These are phyloP conservation scores for Pyrenula aspistea DNA, from an alignment of 495 filamentous ascomycete species.

Conservation along the genomic window DNA sequence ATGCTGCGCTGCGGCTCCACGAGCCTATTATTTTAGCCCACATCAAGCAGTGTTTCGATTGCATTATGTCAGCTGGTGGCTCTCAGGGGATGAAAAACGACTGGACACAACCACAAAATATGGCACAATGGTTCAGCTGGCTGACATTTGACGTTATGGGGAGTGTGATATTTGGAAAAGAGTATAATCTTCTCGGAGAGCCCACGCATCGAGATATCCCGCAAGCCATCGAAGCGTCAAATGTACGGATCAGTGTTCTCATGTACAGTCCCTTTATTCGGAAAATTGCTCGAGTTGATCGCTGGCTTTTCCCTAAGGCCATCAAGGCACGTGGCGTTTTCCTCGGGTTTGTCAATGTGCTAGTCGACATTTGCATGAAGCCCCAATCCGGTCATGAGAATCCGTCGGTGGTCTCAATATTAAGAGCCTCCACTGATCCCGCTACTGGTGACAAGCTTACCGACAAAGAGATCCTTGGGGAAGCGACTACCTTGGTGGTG, in stretches of 20 bases:
- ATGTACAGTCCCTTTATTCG: neutral
- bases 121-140: constrained; percentile 39
- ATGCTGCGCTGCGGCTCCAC: constrained; percentile 14
- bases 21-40: constrained; percentile 8
- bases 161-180: constrained; percentile 5
- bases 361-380: neutral
- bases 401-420: neutral
- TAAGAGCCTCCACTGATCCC: constrained; percentile 20
- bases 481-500: constrained; percentile 51
- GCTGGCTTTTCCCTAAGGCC: neutral
- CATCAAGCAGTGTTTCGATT: constrained; percentile 17
- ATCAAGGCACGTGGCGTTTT: neutral
- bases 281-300: neutral
- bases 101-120: constrained; percentile 24
- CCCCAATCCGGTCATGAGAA: neutral
- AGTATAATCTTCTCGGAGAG: neutral
- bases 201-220: neutral
- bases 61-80: constrained; percentile 12
- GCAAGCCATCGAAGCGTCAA: constrained; percentile 8
- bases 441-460: constrained; percentile 52
- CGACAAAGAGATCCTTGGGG: constrained; percentile 56
- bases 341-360: neutral
- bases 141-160: constrained; percentile 39
- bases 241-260: constrained; percentile 4
- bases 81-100: constrained; percentile 7